Conservation (phyloP, 306 rosid genomes). For the Leucaena leucocephala region DNA sequence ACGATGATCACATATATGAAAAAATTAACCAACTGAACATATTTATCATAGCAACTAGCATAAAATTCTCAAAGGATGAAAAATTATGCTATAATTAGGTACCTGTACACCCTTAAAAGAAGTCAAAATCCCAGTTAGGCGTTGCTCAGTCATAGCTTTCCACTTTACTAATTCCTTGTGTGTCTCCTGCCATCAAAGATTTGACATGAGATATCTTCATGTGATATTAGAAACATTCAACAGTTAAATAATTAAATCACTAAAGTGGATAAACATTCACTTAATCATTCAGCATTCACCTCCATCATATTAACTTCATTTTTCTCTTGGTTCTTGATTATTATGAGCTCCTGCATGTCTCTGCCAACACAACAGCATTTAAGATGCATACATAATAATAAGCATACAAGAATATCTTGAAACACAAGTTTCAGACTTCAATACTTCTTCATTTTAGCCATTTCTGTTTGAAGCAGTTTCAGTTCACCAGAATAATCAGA, state of each 20-base stretch:
- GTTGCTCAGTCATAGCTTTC: constrained; percentile 64
- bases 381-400: constrained; percentile 22
- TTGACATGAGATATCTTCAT: constrained; percentile 32
- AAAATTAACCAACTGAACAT: constrained; percentile 19
- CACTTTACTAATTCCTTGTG: constrained; percentile 68
- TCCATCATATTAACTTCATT: constrained; percentile 48
- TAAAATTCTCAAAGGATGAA: constrained; percentile 22
- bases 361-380: constrained; percentile 51
- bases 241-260: constrained; percentile 27
- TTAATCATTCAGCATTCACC: constrained; percentile 49
- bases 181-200: constrained; percentile 50
- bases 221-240: constrained; percentile 20
- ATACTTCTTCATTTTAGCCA: constrained; percentile 78
- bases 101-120: constrained; percentile 84
- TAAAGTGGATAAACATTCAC: neutral
- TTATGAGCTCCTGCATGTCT: constrained; percentile 67
- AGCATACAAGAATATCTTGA: constrained; percentile 24
- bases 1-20: constrained; percentile 9
- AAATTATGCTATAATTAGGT: constrained; percentile 22
- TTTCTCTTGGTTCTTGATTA: constrained; percentile 50
- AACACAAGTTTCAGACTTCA: constrained; percentile 34
- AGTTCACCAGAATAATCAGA: constrained; percentile 63
- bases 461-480: constrained; percentile 64
- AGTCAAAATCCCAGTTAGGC: constrained; percentile 58
- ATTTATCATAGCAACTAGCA: constrained; percentile 15